Conservation (phyloP, 179 eudicot genomes). For the Heliamphora pulchella region DNA sequence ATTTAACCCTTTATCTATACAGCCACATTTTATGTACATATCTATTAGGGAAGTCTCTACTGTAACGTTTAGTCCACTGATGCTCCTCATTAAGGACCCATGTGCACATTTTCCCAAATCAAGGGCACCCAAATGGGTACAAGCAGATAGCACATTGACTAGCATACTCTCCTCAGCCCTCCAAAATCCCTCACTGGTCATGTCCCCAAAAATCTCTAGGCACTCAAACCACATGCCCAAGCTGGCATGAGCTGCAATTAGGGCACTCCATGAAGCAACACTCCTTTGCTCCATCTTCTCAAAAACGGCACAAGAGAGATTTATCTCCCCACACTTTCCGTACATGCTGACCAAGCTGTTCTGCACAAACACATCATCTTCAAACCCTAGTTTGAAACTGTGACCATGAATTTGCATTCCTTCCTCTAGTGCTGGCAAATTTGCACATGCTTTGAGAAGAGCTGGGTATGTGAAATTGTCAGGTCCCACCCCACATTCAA, state of each 20-base stretch:
- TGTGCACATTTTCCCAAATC: constrained; percentile 52
- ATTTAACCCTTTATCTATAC: constrained; percentile 40
- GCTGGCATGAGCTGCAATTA: constrained; percentile 55
- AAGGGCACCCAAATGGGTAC: constrained; percentile 58
- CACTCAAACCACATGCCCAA: constrained; percentile 53
- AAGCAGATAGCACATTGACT: constrained; percentile 61
- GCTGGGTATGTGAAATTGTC: constrained; percentile 62
- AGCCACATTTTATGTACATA: constrained; percentile 74
- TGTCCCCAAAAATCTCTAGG: constrained; percentile 35
- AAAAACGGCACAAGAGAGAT: constrained; percentile 44
- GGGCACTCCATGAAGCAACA: constrained; percentile 79
- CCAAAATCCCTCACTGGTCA: constrained; percentile 35
- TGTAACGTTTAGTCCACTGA: constrained; percentile 51
- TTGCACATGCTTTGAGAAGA: constrained; percentile 58
- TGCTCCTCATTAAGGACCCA: constrained; percentile 54
- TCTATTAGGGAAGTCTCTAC: constrained; percentile 67
- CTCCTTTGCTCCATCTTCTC: constrained; percentile 41
- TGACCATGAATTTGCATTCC: constrained; percentile 74
- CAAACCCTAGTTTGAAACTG: constrained; percentile 47
- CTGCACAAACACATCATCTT: constrained; percentile 56
- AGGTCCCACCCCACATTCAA: constrained; percentile 36
- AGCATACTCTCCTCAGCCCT: constrained; percentile 65
- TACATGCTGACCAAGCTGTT: constrained; percentile 76
- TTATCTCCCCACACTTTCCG: constrained; percentile 56
- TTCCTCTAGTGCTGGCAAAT: constrained; percentile 28